Percentiles rank a stretch among this genome's conserved stretches.
Conservation (phyloP, 2,329 filamentous ascomycete species). For the Ceratocystis ficicola region DNA sequence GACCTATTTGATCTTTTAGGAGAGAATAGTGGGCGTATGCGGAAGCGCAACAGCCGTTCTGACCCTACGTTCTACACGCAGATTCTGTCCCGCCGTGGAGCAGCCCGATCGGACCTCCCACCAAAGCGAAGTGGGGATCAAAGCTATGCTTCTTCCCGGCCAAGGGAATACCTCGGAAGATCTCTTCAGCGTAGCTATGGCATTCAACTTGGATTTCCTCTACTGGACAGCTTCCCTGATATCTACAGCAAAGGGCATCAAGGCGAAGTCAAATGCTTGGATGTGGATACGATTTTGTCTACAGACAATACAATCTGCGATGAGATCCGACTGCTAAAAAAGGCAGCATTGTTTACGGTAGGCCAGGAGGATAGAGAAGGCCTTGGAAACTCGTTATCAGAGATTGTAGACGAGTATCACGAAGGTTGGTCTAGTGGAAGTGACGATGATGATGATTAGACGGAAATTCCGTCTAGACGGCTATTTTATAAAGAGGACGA, state of each 20-base stretch:
- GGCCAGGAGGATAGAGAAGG: constrained; percentile 69
- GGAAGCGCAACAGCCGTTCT: constrained; percentile 4
- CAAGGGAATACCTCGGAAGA: constrained; percentile 15
- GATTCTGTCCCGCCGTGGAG: constrained; percentile 15
- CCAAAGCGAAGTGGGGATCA: background rate
- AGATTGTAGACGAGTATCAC: constrained; percentile 77
- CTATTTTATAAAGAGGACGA: background rate
- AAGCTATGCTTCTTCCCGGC: background rate
- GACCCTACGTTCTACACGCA: constrained; percentile 10
- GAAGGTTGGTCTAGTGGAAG: constrained; percentile 75
- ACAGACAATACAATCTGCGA: constrained; percentile 63
- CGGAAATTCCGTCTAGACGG: background rate
- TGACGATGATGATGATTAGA: constrained; percentile 53
- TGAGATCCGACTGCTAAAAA: constrained; percentile 53
- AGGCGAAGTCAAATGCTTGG: constrained; percentile 29
- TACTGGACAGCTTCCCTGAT: constrained; percentile 71
- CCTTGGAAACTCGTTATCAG: constrained; percentile 67
- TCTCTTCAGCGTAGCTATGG: constrained; percentile 32
- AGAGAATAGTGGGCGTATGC: background rate
- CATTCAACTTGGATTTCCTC: constrained; percentile 52
- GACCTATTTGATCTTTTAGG: constrained; percentile 22
- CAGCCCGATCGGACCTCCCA: background rate
- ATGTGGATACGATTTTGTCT: constrained; percentile 50
- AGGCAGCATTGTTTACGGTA: constrained; percentile 50
- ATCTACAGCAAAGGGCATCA: constrained; percentile 45